Base-by-base conservation (phyloP, 345 rosid genomes). In the Aquilaria yunnanensis region DNA sequence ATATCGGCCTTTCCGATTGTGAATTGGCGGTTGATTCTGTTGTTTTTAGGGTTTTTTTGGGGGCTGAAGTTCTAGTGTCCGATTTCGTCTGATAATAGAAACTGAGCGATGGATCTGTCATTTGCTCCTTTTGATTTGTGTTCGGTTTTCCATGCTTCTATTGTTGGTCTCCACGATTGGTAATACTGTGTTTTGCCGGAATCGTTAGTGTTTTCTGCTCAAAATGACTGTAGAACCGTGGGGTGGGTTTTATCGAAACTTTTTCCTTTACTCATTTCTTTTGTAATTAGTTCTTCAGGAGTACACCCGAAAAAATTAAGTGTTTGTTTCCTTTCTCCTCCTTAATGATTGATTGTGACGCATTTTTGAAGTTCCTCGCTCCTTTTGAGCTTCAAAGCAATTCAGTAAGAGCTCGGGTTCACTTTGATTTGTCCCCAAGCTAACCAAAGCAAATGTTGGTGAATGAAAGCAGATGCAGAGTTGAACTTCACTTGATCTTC, bases 91-190 rank as follows among this genome's bases (percentile, higher is more conserved):
- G 62, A 56, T 71, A 60, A 62, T 52, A 61, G 61, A 34, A 46
- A n/a, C 62, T 33, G 34, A 62, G 70, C 68, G 34, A 23, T 70
- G 77, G 96, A 92, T 89, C 98, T 86, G 62, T 75, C 32, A 67
- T 67, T 75, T 75, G 65, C 69, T 59, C 56, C 12, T 54, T 66
- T 78, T 59, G 70, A 68, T 75, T 68, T 67, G 61, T 59, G 49
- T 55, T 9, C 16, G 4, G 56, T 57, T 29, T 60, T 63, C 41
- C 51, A 57, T 56, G 67, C 49, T 56, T 51, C 54, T 63, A 32
- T 62, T n/a, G 29, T 32, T 56, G 70, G 61, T 51, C 52, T 65
- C 68, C 37, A 14, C 6, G 59, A 58, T 65, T 57, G 55, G 51
- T 54, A 47, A n/a, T 23, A 49, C 59, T 57, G 56, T 60, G 31